Evolutionary conservation across 306 rosid genomes (phyloP).

Genomic region (Castanopsis chinensis): DNA sequence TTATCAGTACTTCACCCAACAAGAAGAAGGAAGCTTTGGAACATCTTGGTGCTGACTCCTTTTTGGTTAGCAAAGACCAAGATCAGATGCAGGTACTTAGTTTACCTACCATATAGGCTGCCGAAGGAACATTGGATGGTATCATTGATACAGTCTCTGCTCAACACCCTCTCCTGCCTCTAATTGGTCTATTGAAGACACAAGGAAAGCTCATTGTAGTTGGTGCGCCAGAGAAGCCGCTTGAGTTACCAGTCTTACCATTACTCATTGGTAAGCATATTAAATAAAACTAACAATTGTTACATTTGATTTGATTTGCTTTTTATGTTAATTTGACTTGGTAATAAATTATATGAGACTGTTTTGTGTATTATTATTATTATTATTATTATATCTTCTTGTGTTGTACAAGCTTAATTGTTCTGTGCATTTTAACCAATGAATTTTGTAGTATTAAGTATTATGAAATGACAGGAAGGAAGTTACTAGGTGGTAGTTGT

Average conservation of each 20-base stretch:
- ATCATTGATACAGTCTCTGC: conserved; percentile 31
- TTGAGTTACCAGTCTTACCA: conserved; percentile 30
- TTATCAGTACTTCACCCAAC: conserved; percentile 36
- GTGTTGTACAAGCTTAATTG: neutral
- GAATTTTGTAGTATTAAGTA: neutral
- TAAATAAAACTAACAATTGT: neutral
- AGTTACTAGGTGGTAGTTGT: conserved; percentile 27
- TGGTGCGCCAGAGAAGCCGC: conserved; percentile 30
- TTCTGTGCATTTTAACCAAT: neutral
- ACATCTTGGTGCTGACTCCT: conserved; percentile 38
- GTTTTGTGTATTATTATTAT: no score
- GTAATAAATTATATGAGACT: no score
- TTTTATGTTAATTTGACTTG: no score
- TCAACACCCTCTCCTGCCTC: neutral
- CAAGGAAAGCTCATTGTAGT: conserved; percentile 42
- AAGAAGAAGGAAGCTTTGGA: conserved; percentile 51
- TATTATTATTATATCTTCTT: no score
- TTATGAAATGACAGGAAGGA: neutral
- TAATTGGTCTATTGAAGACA: conserved; percentile 12
- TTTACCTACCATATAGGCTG: conserved; percentile 22
- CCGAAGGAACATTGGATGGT: conserved; percentile 36
- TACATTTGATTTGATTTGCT: no score
- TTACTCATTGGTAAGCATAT: conserved; percentile 27
- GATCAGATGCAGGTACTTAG: conserved; percentile 30
- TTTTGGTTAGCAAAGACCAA: conserved; percentile 42